Percentiles rank a stretch among this genome's conserved stretches.
Evolutionary conservation across 1,139 yeast species (phyloP).

Genomic region (Candida sp.): DNA sequence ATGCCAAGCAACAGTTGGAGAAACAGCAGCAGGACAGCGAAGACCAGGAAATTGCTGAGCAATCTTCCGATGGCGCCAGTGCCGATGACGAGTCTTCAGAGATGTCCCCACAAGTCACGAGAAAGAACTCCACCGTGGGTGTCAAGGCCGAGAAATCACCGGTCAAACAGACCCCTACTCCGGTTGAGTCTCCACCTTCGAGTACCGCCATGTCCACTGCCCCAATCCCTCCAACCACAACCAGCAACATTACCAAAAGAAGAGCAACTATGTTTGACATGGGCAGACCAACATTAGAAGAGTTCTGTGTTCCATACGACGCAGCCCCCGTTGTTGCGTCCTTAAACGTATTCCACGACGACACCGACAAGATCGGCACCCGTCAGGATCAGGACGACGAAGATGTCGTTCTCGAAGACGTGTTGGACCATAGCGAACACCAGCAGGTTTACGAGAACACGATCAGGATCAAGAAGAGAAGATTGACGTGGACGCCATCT

Average conservation of each 20-base stretch:
- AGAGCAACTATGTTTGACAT: conserved; percentile 55
- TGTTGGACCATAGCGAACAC: conserved; percentile 20
- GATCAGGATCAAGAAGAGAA: background rate
- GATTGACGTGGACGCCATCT: conserved; percentile 17
- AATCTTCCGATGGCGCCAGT: background rate
- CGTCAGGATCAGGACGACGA: conserved; percentile 51
- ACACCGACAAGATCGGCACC: conserved; percentile 15
- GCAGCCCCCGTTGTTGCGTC: conserved; percentile 71
- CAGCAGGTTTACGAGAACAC: background rate
- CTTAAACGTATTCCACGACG: conserved; percentile 26
- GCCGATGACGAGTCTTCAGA: background rate
- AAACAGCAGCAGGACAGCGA: conserved; percentile 7
- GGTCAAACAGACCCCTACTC: conserved; percentile 2
- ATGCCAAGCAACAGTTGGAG: conserved; percentile 10
- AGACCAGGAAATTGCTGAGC: conserved; percentile 1
- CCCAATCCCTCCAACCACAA: background rate
- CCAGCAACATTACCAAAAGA: conserved; percentile 34
- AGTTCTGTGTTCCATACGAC: conserved; percentile 57
- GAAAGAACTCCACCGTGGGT: background rate
- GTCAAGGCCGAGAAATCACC: background rate
- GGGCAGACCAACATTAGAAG: conserved; percentile 48
- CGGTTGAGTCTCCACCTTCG: background rate
- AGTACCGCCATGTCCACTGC: background rate
- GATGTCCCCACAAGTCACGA: background rate
- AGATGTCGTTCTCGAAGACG: conserved; percentile 42